A percentile compares a stretch with the other conserved stretches of the same genome.
These are phyloP conservation scores for Euphorbia lathyris DNA, from an alignment of 345 rosid genomes.

Conservation along the genomic window DNA sequence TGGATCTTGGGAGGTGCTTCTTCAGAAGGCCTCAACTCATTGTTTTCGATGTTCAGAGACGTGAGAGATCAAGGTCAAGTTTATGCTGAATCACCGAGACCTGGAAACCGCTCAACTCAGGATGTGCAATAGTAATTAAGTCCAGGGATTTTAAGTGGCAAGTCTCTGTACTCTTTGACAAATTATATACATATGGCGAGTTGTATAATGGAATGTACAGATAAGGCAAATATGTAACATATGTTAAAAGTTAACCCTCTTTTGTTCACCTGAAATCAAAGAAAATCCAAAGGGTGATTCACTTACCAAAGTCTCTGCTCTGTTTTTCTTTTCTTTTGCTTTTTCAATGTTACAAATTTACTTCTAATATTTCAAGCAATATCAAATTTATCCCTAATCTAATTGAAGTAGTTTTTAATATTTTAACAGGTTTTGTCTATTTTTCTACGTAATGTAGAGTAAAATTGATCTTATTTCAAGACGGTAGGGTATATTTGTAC, in stretches of 20 bases:
- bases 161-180: background rate
- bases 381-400: too few species aligned
- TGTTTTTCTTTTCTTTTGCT: too few species aligned
- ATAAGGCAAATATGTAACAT: background rate
- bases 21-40: constrained; percentile 74
- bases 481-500: too few species aligned
- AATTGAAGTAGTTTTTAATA: too few species aligned
- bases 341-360: too few species aligned
- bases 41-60: constrained; percentile 87
- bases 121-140: constrained; percentile 20
- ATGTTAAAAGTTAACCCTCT: background rate
- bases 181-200: background rate
- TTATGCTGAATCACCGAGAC: constrained; percentile 34
- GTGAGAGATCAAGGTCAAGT: constrained; percentile 80
- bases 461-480: too few species aligned
- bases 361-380: too few species aligned
- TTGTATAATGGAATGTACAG: background rate
- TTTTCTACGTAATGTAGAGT: too few species aligned
- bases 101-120: constrained; percentile 27
- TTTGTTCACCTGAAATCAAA: background rate
- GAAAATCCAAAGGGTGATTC: background rate
- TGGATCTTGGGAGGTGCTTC: constrained; percentile 98
- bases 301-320: background rate
- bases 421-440: too few species aligned
- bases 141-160: background rate